These are phyloP conservation scores for Hapsidospora chrysogenum DNA, from an alignment of 495 filamentous ascomycete species.

Conservation along the genomic window DNA sequence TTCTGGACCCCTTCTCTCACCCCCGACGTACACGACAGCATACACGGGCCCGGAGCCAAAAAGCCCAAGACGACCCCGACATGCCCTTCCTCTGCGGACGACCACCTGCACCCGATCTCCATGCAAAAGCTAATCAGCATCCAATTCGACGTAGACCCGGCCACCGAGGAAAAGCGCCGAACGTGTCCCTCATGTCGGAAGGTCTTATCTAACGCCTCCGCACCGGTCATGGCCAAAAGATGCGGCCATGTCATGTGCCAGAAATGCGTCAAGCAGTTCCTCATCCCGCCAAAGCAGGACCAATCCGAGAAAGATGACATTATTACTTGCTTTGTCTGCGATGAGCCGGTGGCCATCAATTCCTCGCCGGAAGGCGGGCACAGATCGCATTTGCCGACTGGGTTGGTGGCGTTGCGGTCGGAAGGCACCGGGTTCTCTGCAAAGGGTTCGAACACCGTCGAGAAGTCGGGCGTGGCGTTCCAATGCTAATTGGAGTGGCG, in stretches of 20 bases:
- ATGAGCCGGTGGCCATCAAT: constrained; percentile 44
- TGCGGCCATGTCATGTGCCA: constrained; percentile 91
- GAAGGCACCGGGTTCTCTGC: constrained; percentile 92
- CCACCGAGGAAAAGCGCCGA: constrained; percentile 32
- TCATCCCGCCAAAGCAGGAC: constrained; percentile 46
- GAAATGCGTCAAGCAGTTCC: constrained; percentile 76
- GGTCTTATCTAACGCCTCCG: constrained; percentile 62
- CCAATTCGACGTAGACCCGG: constrained; percentile 51
- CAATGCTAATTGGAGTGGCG: constrained; percentile 46
- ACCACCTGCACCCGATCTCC: constrained; percentile 58
- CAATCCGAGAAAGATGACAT: constrained; percentile 32
- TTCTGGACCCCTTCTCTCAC: constrained; percentile 91
- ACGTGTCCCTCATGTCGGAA: constrained; percentile 86
- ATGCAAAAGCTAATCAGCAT: constrained; percentile 69
- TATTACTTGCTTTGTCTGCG: constrained; percentile 76
- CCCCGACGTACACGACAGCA: constrained; percentile 37
- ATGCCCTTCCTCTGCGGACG: constrained; percentile 61
- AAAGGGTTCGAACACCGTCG: constrained; percentile 65
- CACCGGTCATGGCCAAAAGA: constrained; percentile 75
- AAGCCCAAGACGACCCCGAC: constrained; percentile 53
- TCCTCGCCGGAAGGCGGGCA: constrained; percentile 26
- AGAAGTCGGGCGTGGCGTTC: constrained; percentile 67
- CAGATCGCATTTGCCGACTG: constrained; percentile 47
- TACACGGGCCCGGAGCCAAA: constrained; percentile 35
- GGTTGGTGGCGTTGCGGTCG: constrained; percentile 66